Evolutionary conservation across 495 filamentous ascomycete genomes (phyloP).

Genomic region (Xylaria bambusicola): DNA sequence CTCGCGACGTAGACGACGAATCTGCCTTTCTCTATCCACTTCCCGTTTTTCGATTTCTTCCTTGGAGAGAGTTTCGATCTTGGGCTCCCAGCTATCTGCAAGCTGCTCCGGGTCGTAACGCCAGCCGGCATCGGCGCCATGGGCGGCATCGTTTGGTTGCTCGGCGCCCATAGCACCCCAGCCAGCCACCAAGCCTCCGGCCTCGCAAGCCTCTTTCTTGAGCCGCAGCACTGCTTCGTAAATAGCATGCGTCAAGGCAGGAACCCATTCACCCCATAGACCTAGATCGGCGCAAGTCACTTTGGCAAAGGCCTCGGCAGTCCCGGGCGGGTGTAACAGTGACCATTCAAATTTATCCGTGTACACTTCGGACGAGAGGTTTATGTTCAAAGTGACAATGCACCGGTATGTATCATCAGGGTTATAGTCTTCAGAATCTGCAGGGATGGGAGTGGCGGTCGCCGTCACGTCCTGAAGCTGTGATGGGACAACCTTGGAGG

Average conservation of each 20-base stretch:
- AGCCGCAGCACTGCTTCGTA: constrained; percentile 91
- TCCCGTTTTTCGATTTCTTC: constrained; percentile 98
- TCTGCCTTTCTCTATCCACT: constrained; percentile 89
- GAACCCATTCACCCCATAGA: constrained; percentile 88
- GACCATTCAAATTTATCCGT: constrained; percentile 99
- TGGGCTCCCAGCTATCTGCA: constrained; percentile 91
- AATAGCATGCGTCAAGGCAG: constrained; percentile 91
- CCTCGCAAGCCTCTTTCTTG: constrained; percentile 95
- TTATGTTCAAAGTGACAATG: constrained; percentile 88
- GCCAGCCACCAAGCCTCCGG: constrained; percentile 73
- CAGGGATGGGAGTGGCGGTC: constrained; percentile 51
- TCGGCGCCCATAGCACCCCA: constrained; percentile 71
- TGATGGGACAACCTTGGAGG: constrained; percentile 28
- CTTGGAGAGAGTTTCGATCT: constrained; percentile 83
- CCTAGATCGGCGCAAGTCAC: constrained; percentile 90
- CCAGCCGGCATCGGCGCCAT: constrained; percentile 82
- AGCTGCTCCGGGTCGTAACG: constrained; percentile 88
- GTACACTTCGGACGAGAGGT: constrained; percentile 87
- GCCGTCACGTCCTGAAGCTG: constrained; percentile 49
- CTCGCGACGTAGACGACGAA: constrained; percentile 81
- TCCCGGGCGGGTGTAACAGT: constrained; percentile 83
- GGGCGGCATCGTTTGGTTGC: constrained; percentile 86
- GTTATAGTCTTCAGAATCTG: constrained; percentile 63
- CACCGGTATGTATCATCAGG: constrained; percentile 92
- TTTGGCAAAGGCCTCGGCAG: constrained; percentile 89